Conservation (phyloP, 164 flowering plant genomes). For the Tinospora cordifolia region DNA sequence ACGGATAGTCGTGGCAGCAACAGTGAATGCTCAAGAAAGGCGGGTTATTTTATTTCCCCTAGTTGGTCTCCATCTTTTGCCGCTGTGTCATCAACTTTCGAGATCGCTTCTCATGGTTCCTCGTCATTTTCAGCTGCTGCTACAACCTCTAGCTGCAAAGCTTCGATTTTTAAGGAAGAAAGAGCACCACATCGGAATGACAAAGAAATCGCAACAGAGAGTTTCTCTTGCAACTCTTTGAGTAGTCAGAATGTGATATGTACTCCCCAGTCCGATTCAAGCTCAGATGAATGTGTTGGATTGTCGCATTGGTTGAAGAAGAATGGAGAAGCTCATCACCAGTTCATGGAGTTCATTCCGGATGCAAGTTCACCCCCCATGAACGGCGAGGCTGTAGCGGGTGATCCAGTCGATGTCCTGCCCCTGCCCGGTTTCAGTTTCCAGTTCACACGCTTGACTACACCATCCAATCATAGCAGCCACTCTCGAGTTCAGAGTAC, state of each 20-base stretch:
- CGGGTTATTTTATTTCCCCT: constrained; percentile 24
- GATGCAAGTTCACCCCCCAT: constrained; percentile 29
- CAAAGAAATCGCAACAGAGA: constrained; percentile 17
- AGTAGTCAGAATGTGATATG: constrained; percentile 55
- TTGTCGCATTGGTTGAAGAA: constrained; percentile 22
- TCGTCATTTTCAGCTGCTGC: constrained; percentile 3
- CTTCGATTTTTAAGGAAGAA: constrained; percentile 20
- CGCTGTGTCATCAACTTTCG: neutral
- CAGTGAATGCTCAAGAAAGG: neutral
- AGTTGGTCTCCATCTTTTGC: constrained; percentile 20
- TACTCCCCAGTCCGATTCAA: constrained; percentile 64
- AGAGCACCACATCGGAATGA: constrained; percentile 5
- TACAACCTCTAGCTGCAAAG: neutral
- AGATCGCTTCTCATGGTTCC: constrained; percentile 14
- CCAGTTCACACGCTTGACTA: constrained; percentile 28
- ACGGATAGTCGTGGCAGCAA: constrained; percentile 17
- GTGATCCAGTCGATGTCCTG: constrained; percentile 28
- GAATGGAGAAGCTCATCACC: constrained; percentile 17
- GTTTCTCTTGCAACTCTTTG: constrained; percentile 32
- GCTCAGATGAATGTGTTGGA: constrained; percentile 22
- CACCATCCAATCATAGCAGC: constrained; percentile 29
- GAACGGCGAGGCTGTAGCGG: constrained; percentile 16
- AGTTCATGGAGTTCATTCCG: constrained; percentile 25
- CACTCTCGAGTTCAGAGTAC: constrained; percentile 23
- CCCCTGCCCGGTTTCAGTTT: constrained; percentile 34